Evolutionary conservation across 1,139 yeast species (phyloP).

Genomic region (Candida labiduridarum): DNA sequence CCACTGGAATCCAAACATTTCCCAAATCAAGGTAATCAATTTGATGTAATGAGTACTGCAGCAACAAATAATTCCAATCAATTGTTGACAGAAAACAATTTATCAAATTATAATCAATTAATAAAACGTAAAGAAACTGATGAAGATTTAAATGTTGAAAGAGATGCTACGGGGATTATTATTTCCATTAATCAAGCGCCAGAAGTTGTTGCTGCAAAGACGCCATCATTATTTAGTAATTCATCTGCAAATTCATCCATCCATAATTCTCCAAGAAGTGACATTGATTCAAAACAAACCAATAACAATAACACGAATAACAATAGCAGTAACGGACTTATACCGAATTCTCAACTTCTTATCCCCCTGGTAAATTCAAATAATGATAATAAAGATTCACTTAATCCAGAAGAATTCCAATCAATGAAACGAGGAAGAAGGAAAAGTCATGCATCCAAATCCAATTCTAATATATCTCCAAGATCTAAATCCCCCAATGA

Average conservation of each 20-base stretch:
- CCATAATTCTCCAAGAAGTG: constrained; percentile 22
- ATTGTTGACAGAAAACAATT: constrained; percentile 33
- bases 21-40: constrained; percentile 7
- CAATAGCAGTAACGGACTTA: constrained; percentile 13
- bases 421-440: constrained; percentile 37
- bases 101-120: constrained; percentile 20
- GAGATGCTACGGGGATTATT: constrained; percentile 22
- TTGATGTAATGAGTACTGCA: constrained; percentile 14
- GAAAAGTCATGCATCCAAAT: constrained; percentile 28
- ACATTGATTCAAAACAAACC: not conserved
- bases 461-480: constrained; percentile 20
- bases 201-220: constrained; percentile 33
- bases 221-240: constrained; percentile 49
- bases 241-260: constrained; percentile 38
- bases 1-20: constrained; percentile 8
- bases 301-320: constrained; percentile 10
- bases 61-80: constrained; percentile 13
- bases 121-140: not conserved
- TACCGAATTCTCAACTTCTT: constrained; percentile 23
- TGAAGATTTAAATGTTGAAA: constrained; percentile 13
- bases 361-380: constrained; percentile 14
- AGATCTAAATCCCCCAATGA: constrained; percentile 16
- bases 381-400: constrained; percentile 17
- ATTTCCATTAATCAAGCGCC: constrained; percentile 39
- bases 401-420: constrained; percentile 41